Evolutionary conservation across 495 filamentous ascomycete species (phyloP), one percentile per base, ranked within the genome.

Genomic region (Hypoxylon subgilvum): DNA sequence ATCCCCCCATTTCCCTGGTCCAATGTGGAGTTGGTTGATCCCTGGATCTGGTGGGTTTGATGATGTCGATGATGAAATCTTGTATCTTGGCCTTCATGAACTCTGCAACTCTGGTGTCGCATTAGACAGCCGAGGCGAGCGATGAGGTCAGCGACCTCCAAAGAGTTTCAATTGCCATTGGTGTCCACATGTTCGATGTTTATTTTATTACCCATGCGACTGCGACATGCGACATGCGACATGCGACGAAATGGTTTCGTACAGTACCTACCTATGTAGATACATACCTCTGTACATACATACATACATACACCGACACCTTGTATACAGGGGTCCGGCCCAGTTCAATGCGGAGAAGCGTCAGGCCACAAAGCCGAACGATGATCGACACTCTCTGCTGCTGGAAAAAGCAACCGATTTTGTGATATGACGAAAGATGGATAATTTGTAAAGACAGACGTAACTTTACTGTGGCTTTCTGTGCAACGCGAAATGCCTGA

Each of bases 41-140:
- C 56, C 34, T 57, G 50, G 48, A 49, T 16, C 16, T 39, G 31
- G 49, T 12, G 30, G 38, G 43, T n/a, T n/a, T 43, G 32, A 64
- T 64, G 61, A 64, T 64, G 61, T 64, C 55, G 52, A 63, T 57
- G 60, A 63, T 63, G 61, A 55, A 58, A 63, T 63, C 30, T 27
- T 40, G n/a, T 43, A 49, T 30, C 48, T 64, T 58, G 61, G 44
- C 48, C 34, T 41, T 53, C 1, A 44, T 50, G 30, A 58, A 58
- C 44, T 64, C 25, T 64, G 54, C 49, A 36, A 54, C 61, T 44
- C 13, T 58, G 61, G 40, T 44, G 61, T 58, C 43, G 61, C 23
- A 59, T 64, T 45, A 54, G 27, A 50, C 40, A 35, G 21, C 38
- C 16, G 22, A 50, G 25, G 25, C 17, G 30, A 16, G 9, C 19